Conservation (phyloP, 148 eudicot species). For the Vaccinium vitisidaea region DNA sequence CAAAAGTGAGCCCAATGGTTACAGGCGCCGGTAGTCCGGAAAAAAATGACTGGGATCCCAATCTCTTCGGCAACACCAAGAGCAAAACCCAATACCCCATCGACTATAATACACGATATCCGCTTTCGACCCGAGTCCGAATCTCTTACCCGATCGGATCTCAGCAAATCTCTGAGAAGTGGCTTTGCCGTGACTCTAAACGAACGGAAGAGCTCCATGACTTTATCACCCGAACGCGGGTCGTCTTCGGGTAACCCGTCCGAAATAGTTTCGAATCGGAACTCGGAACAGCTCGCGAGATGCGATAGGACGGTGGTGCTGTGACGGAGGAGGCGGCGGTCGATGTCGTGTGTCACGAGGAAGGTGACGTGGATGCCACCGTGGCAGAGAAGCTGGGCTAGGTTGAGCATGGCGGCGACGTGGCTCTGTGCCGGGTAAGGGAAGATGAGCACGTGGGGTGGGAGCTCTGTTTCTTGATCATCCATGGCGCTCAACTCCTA, state of each 20-base stretch:
- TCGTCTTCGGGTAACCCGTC: slow-evolving; percentile 34
- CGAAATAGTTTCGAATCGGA: slow-evolving; percentile 23
- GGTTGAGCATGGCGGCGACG: slow-evolving; percentile 27
- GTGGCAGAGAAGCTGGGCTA: slow-evolving; percentile 33
- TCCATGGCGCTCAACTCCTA: not conserved
- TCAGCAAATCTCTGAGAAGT: slow-evolving; percentile 28
- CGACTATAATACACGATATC: slow-evolving; percentile 31
- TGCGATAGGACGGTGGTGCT: slow-evolving; percentile 10
- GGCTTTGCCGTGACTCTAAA: not conserved
- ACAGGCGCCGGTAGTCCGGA: too few species aligned
- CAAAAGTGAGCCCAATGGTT: too few species aligned
- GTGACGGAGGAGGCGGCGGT: slow-evolving; percentile 24
- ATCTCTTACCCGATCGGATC: slow-evolving; percentile 1
- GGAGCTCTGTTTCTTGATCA: slow-evolving; percentile 4
- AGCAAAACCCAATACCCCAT: slow-evolving; percentile 28
- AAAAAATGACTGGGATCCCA: slow-evolving; percentile 20
- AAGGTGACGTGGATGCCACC: slow-evolving; percentile 30
- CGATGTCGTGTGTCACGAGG: slow-evolving; percentile 18
- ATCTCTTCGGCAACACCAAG: slow-evolving; percentile 28
- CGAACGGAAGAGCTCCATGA: not conserved
- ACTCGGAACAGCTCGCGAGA: slow-evolving; percentile 18
- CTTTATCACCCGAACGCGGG: slow-evolving; percentile 8
- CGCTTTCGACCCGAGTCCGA: not conserved
- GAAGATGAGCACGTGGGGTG: slow-evolving; percentile 36
- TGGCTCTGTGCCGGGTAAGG: slow-evolving; percentile 56